Evolutionary conservation across 805 yeast species (phyloP).

Genomic region (Metschnikowia drakensbergensis): DNA sequence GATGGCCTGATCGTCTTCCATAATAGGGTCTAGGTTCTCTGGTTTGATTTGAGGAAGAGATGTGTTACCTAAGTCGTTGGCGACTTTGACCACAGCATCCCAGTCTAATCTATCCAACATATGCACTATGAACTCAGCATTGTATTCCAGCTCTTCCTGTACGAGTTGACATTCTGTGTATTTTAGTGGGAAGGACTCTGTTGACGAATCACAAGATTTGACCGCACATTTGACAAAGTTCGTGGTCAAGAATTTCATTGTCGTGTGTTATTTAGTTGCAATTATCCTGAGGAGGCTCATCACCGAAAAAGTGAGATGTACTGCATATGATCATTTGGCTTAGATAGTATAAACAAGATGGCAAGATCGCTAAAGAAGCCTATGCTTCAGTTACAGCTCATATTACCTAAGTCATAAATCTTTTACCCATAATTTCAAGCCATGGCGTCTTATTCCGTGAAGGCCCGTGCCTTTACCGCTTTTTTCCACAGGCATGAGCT

Average conservation of each 20-base stretch:
- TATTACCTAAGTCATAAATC: no score
- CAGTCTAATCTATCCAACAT: slow-evolving; percentile 84
- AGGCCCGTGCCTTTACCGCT: not conserved
- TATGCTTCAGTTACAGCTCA: no score
- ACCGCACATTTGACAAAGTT: slow-evolving; percentile 95
- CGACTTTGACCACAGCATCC: slow-evolving; percentile 77
- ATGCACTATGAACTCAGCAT: slow-evolving; percentile 72
- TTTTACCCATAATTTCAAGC: no score
- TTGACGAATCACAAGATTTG: slow-evolving; percentile 69
- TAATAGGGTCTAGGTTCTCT: slow-evolving; percentile 47
- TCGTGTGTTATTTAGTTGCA: not conserved
- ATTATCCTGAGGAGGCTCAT: not conserved
- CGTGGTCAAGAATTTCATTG: slow-evolving; percentile 91
- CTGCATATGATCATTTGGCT: not conserved
- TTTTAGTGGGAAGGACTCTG: slow-evolving; percentile 75
- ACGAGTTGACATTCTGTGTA: slow-evolving; percentile 66
- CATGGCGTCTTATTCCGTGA: no score
- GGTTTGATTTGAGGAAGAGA: slow-evolving; percentile 50
- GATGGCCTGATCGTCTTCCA: slow-evolving; percentile 50
- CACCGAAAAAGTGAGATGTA: slow-evolving; percentile 3
- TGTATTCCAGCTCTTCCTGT: slow-evolving; percentile 76
- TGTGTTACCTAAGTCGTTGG: slow-evolving; percentile 52
- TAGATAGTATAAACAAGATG: not conserved
- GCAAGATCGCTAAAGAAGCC: no score
- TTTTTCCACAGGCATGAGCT: no score